Base-by-base conservation (phyloP, 2,329 filamentous ascomycete genomes). In the Phyllosticta ampelicida region DNA sequence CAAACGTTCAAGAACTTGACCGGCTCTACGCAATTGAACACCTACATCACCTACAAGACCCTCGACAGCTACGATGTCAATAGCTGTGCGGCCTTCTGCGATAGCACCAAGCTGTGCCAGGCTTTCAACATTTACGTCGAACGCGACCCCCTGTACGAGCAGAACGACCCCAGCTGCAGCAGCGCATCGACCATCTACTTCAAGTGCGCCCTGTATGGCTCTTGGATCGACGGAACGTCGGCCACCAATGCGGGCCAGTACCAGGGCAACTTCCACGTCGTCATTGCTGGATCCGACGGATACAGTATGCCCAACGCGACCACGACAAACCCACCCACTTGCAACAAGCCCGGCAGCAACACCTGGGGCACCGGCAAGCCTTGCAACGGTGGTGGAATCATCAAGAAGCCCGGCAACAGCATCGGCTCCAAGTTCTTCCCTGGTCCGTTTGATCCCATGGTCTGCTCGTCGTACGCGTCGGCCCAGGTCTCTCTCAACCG, bases 121-220 rank as follows among this genome's bases (percentile, higher is more conserved):
- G 59, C 60, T 11, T 64, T 66, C 63, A 63, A 65, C 54, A 61
- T 65, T 58, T 66, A 62, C 58, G 63, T 62, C 48, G 64, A 65
- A 51, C 62, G 64, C 48, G 55, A 60, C 16, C 65, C 64, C 1
- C 36, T 20, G 23, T 16, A 60, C 10, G 54, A 62, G 3, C 62
- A 63, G 10, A 59, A 59, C 9, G 9, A 30, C 2, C 9, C 23
- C 6, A 49, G 54, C 2, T 67, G 66, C 58, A 29, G 19, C 51
- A 30, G 48, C 9, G 44, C 56, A 5, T 54, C 56, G 48, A 63
- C 62, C 9, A 66, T 64, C 20, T 30, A 65, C 28, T 68, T 68
- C 62, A 69, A 68, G 56, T 70, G 69, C 53, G 64, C 65, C 8
- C 62, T 68, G 52, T 70, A 63, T 64, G 64, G 65, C 51, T 64